Base-by-base conservation (phyloP, 169 alveolate genomes). In the Blepharisma undulans region DNA sequence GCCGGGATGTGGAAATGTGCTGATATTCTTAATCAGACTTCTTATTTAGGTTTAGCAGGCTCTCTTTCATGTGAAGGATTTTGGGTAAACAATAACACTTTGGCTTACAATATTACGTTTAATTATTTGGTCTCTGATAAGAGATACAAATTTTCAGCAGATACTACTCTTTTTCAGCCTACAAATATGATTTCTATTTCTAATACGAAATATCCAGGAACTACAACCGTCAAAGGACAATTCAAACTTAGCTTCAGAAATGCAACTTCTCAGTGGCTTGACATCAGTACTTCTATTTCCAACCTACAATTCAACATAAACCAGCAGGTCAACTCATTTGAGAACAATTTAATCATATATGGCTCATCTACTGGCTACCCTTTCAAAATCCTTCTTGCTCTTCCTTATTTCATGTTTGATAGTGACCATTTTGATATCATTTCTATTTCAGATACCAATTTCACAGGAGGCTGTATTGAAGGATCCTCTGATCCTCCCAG, bases 401-500 rank as follows among this genome's bases (percentile, higher is more conserved):
- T 78, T 0, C 86, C 86, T 0, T 27, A 5, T 7, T 21, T 12
- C 30, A 29, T 78, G 71, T 4, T 22, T 29, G 60, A 32, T 29
- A n/a, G 86, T 14, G 29, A 78, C 12, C 3, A 4, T 14, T 78
- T 78, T 78, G 25, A 48, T 48, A 48, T 12, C 66, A 48, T 48
- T 18, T 48, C 60, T 78, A 5, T 78, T 29, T 14, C 7, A 21
- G 34, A 21, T 78, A 32, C 29, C 4, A 21, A 27, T 25, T 25
- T 78, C 12, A 78, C 66, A 10, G 78, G 89, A 82, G 89, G 78
- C 32, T 22, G 10, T 19, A 21, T 82, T 10, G 89, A 82, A 82
- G 89, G 89, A 21, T 21, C 78, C 6, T 33, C 76, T 10, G 89
- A 82, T 34, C 2, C 32, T 3, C 2, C 32, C 8, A 59, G 21